Conservation (phyloP, 495 filamentous ascomycete genomes). For the Penicillium crystallinum region DNA sequence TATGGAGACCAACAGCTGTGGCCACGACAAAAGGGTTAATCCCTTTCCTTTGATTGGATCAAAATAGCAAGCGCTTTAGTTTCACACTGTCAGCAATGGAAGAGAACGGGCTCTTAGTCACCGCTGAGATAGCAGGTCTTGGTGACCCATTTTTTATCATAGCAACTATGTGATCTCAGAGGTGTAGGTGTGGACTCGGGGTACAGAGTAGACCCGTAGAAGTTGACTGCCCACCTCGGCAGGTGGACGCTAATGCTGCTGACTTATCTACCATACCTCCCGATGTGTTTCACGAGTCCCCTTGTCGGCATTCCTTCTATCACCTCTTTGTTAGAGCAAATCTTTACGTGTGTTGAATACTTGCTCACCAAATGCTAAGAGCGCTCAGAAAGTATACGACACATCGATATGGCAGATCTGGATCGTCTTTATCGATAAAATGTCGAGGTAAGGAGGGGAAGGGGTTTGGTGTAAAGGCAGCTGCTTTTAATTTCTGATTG, state of each 20-base stretch:
- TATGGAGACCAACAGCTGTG: too few species aligned
- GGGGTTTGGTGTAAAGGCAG: slow-evolving; percentile 1
- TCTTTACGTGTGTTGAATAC: neutral
- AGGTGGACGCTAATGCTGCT: neutral
- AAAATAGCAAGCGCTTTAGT: neutral
- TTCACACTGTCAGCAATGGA: neutral
- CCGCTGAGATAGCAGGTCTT: neutral
- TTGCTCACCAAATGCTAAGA: slow-evolving; percentile 1
- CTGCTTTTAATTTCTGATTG: neutral
- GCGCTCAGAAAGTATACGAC: slow-evolving; percentile 2
- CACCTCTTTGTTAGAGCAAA: too few species aligned
- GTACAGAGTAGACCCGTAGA: neutral
- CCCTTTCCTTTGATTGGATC: neutral
- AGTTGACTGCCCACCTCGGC: too few species aligned
- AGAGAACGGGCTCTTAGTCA: neutral
- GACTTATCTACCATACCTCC: neutral
- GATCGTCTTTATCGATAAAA: slow-evolving; percentile 2
- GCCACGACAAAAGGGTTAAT: too few species aligned
- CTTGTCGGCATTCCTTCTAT: neutral
- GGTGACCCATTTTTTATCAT: neutral
- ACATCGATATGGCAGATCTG: slow-evolving; percentile 1
- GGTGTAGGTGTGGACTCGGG: neutral
- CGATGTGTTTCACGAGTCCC: neutral
- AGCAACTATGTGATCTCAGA: neutral
- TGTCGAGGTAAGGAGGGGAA: slow-evolving; percentile 9